These are phyloP conservation scores for Trichosporon sp. DNA, from an alignment of 1,284 basidiomycete genomes.

Conservation along the genomic window DNA sequence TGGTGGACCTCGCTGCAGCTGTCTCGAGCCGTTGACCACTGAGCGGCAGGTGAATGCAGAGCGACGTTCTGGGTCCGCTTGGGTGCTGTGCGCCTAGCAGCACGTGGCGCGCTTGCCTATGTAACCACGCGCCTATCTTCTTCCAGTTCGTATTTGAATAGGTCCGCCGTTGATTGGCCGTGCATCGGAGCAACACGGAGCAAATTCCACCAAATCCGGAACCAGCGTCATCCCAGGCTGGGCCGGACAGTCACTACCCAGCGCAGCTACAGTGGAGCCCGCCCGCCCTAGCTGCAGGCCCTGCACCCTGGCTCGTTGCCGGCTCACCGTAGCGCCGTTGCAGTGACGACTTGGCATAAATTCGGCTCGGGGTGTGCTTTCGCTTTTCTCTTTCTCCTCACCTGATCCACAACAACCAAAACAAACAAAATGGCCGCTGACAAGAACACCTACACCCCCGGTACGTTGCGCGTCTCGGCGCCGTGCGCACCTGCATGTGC, in stretches of 20 bases:
- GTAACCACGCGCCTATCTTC: not conserved
- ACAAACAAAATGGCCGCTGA: constrained; percentile 8
- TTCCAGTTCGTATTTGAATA: not conserved
- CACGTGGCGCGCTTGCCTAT: not conserved
- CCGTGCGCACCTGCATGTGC: not conserved
- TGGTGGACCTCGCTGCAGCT: not conserved
- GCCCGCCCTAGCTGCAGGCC: not conserved
- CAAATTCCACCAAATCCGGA: constrained; percentile 4
- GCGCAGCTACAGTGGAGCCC: not conserved
- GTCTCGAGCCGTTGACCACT: not conserved
- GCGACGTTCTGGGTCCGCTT: not conserved
- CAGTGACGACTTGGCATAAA: constrained; percentile 1
- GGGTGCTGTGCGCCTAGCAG: not conserved
- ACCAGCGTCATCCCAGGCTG: not conserved
- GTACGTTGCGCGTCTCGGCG: constrained; percentile 6
- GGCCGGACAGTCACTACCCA: not conserved
- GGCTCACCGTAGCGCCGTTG: not conserved
- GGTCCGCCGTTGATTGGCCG: not conserved
- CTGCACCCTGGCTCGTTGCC: not conserved
- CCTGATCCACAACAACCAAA: not conserved
- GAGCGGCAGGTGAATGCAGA: not conserved
- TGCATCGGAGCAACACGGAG: constrained; percentile 6
- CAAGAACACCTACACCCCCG: constrained; percentile 20
- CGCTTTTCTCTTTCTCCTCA: constrained; percentile 2
- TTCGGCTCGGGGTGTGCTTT: not conserved